These are phyloP conservation scores for Xylaria sp. DNA, from an alignment of 2,329 filamentous ascomycete species.

Conservation along the genomic window DNA sequence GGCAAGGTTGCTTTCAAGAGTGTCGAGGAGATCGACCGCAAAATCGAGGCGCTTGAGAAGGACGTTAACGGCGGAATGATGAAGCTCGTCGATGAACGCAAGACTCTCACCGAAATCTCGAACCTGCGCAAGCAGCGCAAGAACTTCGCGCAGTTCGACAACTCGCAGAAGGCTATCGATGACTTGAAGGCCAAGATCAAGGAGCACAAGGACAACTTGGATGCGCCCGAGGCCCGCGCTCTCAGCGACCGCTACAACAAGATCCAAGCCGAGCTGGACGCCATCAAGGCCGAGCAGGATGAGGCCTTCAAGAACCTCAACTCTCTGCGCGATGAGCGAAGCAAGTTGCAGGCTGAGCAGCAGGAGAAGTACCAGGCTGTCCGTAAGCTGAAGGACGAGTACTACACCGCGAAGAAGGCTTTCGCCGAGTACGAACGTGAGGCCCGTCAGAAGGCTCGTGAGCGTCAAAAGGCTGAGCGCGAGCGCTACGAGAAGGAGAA, in stretches of 20 bases:
- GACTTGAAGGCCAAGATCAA: conserved; percentile 82
- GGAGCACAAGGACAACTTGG: conserved; percentile 79
- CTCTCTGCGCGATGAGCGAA: conserved; percentile 75
- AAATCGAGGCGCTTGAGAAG: conserved; percentile 75
- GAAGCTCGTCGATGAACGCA: conserved; percentile 97
- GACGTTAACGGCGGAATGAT: conserved; percentile 84
- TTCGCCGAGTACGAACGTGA: conserved; percentile 78
- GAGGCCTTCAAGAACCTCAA: conserved; percentile 85
- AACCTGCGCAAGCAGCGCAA: conserved; percentile 84
- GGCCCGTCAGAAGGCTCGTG: conserved; percentile 66
- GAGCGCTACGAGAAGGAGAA: conserved; percentile 66
- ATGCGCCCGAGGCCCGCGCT: conserved; percentile 86
- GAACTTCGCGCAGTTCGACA: conserved; percentile 80
- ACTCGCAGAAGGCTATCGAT: conserved; percentile 82
- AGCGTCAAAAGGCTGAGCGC: conserved; percentile 76
- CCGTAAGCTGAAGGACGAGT: conserved; percentile 83
- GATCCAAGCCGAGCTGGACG: conserved; percentile 82
- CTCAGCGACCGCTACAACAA: conserved; percentile 79
- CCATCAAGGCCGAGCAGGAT: conserved; percentile 88
- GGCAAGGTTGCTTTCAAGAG: conserved; percentile 80
- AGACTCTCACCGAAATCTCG: conserved; percentile 77
- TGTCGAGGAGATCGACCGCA: conserved; percentile 77
- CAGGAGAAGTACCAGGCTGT: conserved; percentile 79
- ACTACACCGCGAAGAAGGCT: conserved; percentile 78
- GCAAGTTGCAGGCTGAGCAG: conserved; percentile 76